Evolutionary conservation across 169 alveolate species (phyloP).

Genomic region (Plasmodium falciparum): DNA sequence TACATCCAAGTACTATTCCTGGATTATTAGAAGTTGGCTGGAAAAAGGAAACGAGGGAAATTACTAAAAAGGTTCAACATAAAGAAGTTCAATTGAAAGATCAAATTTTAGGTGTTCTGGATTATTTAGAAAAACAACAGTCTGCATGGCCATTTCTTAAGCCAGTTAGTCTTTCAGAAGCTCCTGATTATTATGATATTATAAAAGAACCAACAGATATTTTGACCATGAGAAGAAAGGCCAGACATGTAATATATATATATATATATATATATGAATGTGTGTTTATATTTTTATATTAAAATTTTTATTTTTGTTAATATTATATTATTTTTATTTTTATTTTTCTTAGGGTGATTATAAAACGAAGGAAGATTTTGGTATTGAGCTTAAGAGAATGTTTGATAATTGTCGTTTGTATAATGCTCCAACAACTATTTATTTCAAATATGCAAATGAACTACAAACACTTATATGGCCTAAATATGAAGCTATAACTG

Average conservation of each 20-base stretch:
- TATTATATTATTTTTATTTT: neutral
- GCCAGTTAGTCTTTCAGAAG: slow-evolving; percentile 97
- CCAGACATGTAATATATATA: slow-evolving; percentile 79
- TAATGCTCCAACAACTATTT: slow-evolving; percentile 95
- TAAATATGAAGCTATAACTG: slow-evolving; percentile 84
- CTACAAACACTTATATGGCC: slow-evolving; percentile 95
- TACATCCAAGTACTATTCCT: slow-evolving; percentile 90
- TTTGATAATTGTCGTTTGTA: slow-evolving; percentile 96
- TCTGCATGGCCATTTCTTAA: slow-evolving; percentile 96
- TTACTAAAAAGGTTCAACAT: slow-evolving; percentile 67
- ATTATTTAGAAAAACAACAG: slow-evolving; percentile 88
- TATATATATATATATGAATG: neutral
- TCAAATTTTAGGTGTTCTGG: slow-evolving; percentile 87
- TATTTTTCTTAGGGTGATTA: slow-evolving; percentile 89
- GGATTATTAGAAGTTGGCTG: slow-evolving; percentile 96
- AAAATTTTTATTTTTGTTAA: neutral
- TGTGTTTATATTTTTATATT: too few species aligned
- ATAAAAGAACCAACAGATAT: slow-evolving; percentile 97
- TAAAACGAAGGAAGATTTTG: slow-evolving; percentile 91
- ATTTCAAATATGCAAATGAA: slow-evolving; percentile 96
- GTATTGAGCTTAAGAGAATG: slow-evolving; percentile 95
- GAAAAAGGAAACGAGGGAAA: slow-evolving; percentile 83
- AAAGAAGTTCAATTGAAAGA: slow-evolving; percentile 84
- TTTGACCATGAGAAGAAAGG: slow-evolving; percentile 93
- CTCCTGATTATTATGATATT: slow-evolving; percentile 97